phyloP scores from a whole-genome alignment of 495 filamentous ascomycete species.

The Tricharina praecox region DNA sequence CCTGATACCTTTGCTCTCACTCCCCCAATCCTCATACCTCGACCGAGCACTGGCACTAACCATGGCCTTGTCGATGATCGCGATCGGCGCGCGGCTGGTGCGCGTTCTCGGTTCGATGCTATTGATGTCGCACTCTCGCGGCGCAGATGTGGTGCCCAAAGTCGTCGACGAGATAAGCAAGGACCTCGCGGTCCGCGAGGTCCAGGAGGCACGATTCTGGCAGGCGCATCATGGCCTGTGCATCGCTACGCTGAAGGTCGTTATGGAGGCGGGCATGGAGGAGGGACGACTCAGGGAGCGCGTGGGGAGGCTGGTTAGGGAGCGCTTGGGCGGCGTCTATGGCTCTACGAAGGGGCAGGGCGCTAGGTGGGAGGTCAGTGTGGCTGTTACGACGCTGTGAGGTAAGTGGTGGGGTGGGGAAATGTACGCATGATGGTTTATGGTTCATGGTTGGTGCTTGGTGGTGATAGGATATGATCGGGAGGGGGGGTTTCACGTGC shows the following conservation, averaged over 20 bases:
- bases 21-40: slow-evolving; percentile 57
- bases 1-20: slow-evolving; percentile 62
- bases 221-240: slow-evolving; percentile 94
- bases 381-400: slow-evolving; percentile 11
- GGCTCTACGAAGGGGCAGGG: slow-evolving; percentile 46
- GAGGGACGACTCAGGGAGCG: slow-evolving; percentile 52
- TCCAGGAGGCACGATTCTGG: slow-evolving; percentile 91
- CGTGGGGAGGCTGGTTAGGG: slow-evolving; percentile 62
- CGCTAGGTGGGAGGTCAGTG: slow-evolving; percentile 70
- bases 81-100: slow-evolving; percentile 64
- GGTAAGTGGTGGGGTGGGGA: no score
- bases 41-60: slow-evolving; percentile 64
- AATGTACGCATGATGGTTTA: no score
- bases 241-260: slow-evolving; percentile 82
- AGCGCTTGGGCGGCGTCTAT: slow-evolving; percentile 73
- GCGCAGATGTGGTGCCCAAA: slow-evolving; percentile 41
- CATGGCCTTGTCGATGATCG: slow-evolving; percentile 73
- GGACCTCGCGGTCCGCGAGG: slow-evolving; percentile 52
- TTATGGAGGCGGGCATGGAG: slow-evolving; percentile 49
- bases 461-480: neutral
- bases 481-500: neutral
- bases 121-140: slow-evolving; percentile 69
- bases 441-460: no score
- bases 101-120: slow-evolving; percentile 80
- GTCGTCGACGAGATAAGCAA: slow-evolving; percentile 70